These are phyloP conservation scores for Candida montana DNA, from an alignment of 805 yeast genomes.

Conservation along the genomic window DNA sequence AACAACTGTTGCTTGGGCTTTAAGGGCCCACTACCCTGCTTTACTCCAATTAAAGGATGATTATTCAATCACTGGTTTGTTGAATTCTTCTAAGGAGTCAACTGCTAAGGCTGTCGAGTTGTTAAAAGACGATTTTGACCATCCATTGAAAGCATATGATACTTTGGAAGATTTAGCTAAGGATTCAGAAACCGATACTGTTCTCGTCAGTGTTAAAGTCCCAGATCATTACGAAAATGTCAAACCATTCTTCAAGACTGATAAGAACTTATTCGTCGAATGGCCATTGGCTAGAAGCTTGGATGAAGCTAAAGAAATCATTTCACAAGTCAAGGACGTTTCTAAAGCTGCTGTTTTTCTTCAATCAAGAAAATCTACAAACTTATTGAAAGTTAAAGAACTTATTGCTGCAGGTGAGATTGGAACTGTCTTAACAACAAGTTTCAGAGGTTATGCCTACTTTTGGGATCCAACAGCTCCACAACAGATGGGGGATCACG, in stretches of 20 bases:
- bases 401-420: not conserved
- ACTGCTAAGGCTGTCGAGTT: not conserved
- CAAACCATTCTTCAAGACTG: not conserved
- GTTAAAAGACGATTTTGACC: not conserved
- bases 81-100: not conserved
- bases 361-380: not conserved
- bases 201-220: not conserved
- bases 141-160: not conserved
- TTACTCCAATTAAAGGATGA: not conserved
- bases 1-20: not conserved
- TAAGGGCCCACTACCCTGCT: not conserved
- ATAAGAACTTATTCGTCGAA: not conserved
- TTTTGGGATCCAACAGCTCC: not conserved
- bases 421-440: not conserved
- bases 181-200: not conserved
- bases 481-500: not conserved
- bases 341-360: not conserved
- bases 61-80: not conserved
- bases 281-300: not conserved
- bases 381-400: not conserved
- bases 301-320: not conserved
- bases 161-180: not conserved
- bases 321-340: not conserved
- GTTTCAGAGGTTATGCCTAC: not conserved
- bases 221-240: not conserved